These are phyloP conservation scores for Ceratobasidium sp. DNA, from an alignment of 1,284 basidiomycete species.

Conservation along the genomic window DNA sequence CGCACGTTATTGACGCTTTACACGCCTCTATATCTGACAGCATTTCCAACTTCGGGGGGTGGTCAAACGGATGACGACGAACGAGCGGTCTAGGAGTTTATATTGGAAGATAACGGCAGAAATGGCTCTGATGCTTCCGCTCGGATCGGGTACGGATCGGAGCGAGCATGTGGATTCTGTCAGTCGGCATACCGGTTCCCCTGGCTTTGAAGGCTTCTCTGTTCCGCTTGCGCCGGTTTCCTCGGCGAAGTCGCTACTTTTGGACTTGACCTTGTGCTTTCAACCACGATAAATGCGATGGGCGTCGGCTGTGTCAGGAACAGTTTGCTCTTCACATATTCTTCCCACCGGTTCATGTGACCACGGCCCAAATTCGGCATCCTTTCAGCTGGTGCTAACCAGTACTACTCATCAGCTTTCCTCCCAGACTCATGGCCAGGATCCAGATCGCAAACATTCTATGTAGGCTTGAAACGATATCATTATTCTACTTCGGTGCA, in stretches of 20 bases:
- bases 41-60: constrained; percentile 7
- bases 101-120: no score
- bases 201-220: no score
- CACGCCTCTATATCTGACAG: constrained; percentile 38
- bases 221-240: neutral
- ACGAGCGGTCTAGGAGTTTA: no score
- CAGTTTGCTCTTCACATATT: constrained; percentile 6
- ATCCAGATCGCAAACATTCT: no score
- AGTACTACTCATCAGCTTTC: no score
- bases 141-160: constrained; percentile 14
- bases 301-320: neutral
- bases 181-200: no score
- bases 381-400: no score
- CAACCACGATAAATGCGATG: neutral
- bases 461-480: no score
- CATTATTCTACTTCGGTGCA: no score
- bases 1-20: constrained; percentile 34
- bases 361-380: neutral
- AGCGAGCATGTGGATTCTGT: neutral
- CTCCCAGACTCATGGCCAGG: no score
- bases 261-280: constrained; percentile 2
- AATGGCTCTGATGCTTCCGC: constrained; percentile 7
- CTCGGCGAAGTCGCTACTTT: neutral
- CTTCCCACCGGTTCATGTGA: constrained; percentile 1
- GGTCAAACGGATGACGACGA: constrained; percentile 1